Evolutionary conservation across 2,329 filamentous ascomycete species (phyloP).

Genomic region (Aspergillus fumigatus): DNA sequence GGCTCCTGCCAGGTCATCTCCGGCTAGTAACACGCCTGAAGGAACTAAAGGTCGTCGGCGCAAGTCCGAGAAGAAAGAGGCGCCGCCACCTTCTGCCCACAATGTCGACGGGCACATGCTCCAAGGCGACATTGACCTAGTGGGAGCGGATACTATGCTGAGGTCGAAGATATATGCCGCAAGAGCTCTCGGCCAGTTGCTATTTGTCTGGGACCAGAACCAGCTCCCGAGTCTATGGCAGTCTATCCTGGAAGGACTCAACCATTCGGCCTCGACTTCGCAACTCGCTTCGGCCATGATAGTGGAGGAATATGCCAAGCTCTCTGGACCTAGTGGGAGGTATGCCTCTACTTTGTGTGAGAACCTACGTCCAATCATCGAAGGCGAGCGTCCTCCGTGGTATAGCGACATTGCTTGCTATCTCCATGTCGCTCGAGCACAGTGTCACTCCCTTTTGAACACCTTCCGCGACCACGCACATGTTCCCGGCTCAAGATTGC

Average conservation of each 20-base stretch:
- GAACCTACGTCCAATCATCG: constrained; percentile 69
- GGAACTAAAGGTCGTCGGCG: constrained; percentile 70
- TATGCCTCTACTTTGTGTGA: constrained; percentile 43
- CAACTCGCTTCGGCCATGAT: constrained; percentile 80
- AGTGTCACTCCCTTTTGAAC: constrained; percentile 84
- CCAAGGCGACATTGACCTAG: constrained; percentile 90
- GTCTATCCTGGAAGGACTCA: constrained; percentile 66
- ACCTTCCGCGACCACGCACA: constrained; percentile 90
- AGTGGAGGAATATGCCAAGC: constrained; percentile 80
- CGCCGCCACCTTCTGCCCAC: constrained; percentile 66
- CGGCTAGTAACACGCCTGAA: constrained; percentile 48
- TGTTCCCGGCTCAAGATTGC: constrained; percentile 68
- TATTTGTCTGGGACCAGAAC: constrained; percentile 67
- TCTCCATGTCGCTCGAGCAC: constrained; percentile 81
- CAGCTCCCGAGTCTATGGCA: constrained; percentile 49
- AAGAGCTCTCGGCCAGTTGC: constrained; percentile 77
- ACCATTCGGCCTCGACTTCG: constrained; percentile 74
- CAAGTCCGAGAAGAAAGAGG: constrained; percentile 79
- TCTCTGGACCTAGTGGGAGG: constrained; percentile 30
- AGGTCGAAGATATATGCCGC: constrained; percentile 85
- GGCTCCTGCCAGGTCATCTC: constrained; percentile 37
- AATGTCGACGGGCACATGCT: constrained; percentile 99
- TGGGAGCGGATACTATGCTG: constrained; percentile 82
- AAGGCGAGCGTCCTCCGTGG: constrained; percentile 71
- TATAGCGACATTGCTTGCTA: constrained; percentile 90